Base-by-base conservation (phyloP, 2,329 filamentous ascomycete genomes). In the Xylaria sp. region DNA sequence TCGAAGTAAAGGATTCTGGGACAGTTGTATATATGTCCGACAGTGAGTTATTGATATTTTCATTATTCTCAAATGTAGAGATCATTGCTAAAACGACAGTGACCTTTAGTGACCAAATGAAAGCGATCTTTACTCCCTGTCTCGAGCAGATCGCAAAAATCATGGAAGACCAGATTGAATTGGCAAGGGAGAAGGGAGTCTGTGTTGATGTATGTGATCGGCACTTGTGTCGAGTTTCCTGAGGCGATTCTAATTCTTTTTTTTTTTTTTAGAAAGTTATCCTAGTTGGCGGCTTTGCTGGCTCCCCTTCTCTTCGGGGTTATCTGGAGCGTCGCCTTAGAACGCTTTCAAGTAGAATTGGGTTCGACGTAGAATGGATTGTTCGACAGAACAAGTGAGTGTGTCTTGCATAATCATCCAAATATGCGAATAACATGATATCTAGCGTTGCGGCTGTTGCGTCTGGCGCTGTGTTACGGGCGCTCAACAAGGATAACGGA, bases 351-450 rank as follows among this genome's bases (percentile, higher is more conserved):
- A 29, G 2, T 16, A 51, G 48, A 29, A 8, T 51, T 51, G 48
- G 48, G 2, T 13, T 4, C 3, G 16, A 51, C 5, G 8, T 51
- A 1, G 48, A 51, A 4, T 51, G 23, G 12, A 13, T 51, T 18
- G 48, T 51, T 51, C 48, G 48, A 27, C 23, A 51, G 48, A 51
- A 53, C 50, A 32, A 32, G 50, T 53, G 13, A 53, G 50, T 32
- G 3, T 32, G 32, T 5, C 2, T n/a, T n/a, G n/a, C n/a, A 53
- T 53, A 32, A 8, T n/a, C 2, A 27, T 27, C 10, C 3, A 1
- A 18, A 29, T 16, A 12, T 3, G 16, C 29, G 48, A 51, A 29
- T 51, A 51, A 51, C 48, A 51, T 18, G 16, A n/a, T 18, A 13
- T 29, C 6, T 32, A 53, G 50, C 4, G 50, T 53, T 5, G 25